A percentile compares a stretch with the other conserved stretches of the same genome.
Conservation (phyloP, 2,329 filamentous ascomycete species). For the Xylaria sp. region DNA sequence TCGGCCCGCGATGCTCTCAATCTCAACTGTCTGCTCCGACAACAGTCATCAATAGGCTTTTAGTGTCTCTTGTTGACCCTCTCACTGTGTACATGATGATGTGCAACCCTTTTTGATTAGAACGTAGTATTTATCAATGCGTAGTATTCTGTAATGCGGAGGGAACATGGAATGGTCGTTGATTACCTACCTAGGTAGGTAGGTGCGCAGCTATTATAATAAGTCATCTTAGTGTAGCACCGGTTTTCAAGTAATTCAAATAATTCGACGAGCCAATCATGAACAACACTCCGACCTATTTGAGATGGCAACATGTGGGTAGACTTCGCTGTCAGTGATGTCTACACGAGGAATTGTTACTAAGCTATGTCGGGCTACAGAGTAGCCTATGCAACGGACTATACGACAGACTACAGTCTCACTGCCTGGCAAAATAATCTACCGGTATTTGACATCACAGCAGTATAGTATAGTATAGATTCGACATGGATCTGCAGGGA, state of each 20-base stretch:
- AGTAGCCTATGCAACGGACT: background rate
- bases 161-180: background rate
- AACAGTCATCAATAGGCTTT: background rate
- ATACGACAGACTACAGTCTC: background rate
- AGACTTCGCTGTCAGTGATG: background rate
- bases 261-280: background rate
- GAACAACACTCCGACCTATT: background rate
- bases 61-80: background rate
- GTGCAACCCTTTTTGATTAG: background rate
- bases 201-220: background rate
- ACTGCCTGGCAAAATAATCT: background rate
- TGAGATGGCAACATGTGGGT: no score
- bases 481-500: background rate
- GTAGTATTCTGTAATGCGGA: background rate
- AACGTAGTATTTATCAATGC: background rate
- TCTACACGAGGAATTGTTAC: background rate
- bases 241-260: background rate
- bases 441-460: background rate
- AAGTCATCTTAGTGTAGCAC: background rate
- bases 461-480: no score
- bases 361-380: background rate
- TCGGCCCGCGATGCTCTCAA: background rate
- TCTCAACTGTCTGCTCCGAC: background rate
- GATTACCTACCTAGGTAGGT: slow-evolving; percentile 1
- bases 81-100: background rate